Evolutionary conservation across 2,329 filamentous ascomycete species (phyloP), one percentile per base, ranked within the genome.

Genomic region (Monosporascus sp.): DNA sequence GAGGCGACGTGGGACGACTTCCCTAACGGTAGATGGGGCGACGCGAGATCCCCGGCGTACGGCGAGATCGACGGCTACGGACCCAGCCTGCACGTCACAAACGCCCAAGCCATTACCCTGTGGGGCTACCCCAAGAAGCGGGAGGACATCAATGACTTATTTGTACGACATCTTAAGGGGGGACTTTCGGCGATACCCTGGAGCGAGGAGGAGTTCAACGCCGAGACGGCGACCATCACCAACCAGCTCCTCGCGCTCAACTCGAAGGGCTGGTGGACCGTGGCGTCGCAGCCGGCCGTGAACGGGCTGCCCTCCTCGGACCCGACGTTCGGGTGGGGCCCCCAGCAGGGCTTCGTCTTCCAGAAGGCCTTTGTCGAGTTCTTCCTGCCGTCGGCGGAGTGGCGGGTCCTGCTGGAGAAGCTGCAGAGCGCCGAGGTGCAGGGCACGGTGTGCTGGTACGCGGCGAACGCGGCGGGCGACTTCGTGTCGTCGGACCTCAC

Each of bases 1-100:
- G 93, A 97, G 76, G 94, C 94, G 37, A 99, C 94, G 1, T 99
- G 94, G 94, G 94, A 99, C 65, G 94, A 99, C 67, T 99, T 91
- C 70, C 93, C 93, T 58, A 97, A 97, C 75, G 94, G 93, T 27
- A 84, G 93, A 52, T 97, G 93, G 85, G 93, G 93, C 67, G 93
- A 97, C 65, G 89, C 92, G 5, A 84, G 93, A 50, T 96, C 91
- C 3, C 91, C 91, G 1, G 93, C 93, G 0, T 97, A 96, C 67
- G 93, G 93, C 64, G 91, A 97, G 70, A 97, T 97, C 55, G 92
- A 97, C 66, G 93, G 93, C n/a, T 97, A 97, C 68, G 94, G 94
- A 11, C 91, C 95, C n/a, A 94, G 88, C 53, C 78, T 99, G 40
- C 94, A 97, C 73, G 90, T 97, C 67, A 90, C 89, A 0, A 84